Base-by-base conservation (phyloP, 805 yeast genomes). In the Myxozyma vanderwaltii region DNA sequence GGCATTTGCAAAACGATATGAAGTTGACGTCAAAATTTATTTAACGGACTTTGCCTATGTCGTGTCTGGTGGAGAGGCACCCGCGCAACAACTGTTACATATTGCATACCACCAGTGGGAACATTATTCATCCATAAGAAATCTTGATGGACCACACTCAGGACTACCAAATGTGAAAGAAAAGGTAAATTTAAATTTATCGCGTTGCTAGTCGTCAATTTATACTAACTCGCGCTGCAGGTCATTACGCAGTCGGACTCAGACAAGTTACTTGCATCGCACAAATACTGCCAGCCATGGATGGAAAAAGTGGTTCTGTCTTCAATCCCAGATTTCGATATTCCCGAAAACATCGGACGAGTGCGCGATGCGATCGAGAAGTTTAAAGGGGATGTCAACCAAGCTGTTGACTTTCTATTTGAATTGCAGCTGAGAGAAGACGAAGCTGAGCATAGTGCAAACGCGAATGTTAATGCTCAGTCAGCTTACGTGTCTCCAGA, bases 31-130 rank as follows among this genome's bases (percentile, higher is more conserved):
- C 3, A 72, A 71, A 15, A 72, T 76, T 13, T 76, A 76, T 57
- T 77, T 75, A 59, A 65, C 69, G 6, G 77, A 75, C 45, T 66
- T 64, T 43, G 67, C 72, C 62, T 76, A 74, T 52, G 68, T 76
- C 1, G 72, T 76, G 1, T 63, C 68, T 10, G 62, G 67, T 33
- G 48, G 54, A 15, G 29, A 29, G 17, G 38, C 8, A 26, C 43
- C 29, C 26, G 41, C 47, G 29, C 19, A 7, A 21, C 52, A 29
- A 23, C 27, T 64, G 47, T 51, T 71, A 1, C 79, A 75, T 52
- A 63, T 76, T 40, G 79, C 77, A 3, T 76, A 76, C 48, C 79
- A 76, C 45, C 68, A 73, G 0, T 76, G 79, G 79, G 79, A 76
- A 57, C 79, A 76, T 63, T 76, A 76, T 55, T 74, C 78, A 12